Evolutionary conservation across 2,329 filamentous ascomycete species (phyloP).

Genomic region (Phyllosticta paracitricarpa): DNA sequence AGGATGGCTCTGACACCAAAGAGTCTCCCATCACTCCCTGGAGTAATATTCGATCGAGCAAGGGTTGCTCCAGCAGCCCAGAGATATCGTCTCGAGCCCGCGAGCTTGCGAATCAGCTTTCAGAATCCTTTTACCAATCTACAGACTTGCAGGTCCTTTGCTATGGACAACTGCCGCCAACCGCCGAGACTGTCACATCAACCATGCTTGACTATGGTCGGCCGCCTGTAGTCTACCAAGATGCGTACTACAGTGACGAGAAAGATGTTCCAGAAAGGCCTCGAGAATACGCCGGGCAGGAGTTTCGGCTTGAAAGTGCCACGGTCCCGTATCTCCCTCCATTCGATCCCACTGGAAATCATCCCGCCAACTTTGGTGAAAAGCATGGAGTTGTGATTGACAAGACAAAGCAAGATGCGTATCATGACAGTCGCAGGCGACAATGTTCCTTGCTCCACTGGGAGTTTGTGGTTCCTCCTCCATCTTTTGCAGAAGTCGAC

Average conservation of each 20-base stretch:
- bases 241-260: slow-evolving; percentile 77
- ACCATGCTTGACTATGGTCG: slow-evolving; percentile 49
- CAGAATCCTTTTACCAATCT: slow-evolving; percentile 15
- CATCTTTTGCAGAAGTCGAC: slow-evolving; percentile 58
- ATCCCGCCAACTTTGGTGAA: slow-evolving; percentile 46
- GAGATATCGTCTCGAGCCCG: slow-evolving; percentile 14
- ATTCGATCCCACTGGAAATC: slow-evolving; percentile 58
- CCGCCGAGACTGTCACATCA: slow-evolving; percentile 36
- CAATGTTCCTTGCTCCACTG: slow-evolving; percentile 59
- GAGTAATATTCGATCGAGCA: slow-evolving; percentile 21
- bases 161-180: slow-evolving; percentile 32
- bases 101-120: slow-evolving; percentile 15
- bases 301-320: slow-evolving; percentile 68
- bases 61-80: slow-evolving; percentile 11
- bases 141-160: slow-evolving; percentile 19
- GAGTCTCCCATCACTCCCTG: slow-evolving; percentile 20
- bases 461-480: slow-evolving; percentile 66
- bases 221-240: slow-evolving; percentile 68
- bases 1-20: not conserved
- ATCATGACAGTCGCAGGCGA: slow-evolving; percentile 43
- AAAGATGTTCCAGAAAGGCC: slow-evolving; percentile 67
- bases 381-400: slow-evolving; percentile 40
- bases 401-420: slow-evolving; percentile 40
- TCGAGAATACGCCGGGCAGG: slow-evolving; percentile 77
- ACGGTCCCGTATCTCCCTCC: slow-evolving; percentile 69